These are phyloP conservation scores for Yamadazyma blattariae DNA, from an alignment of 1,139 yeast species.

Conservation along the genomic window DNA sequence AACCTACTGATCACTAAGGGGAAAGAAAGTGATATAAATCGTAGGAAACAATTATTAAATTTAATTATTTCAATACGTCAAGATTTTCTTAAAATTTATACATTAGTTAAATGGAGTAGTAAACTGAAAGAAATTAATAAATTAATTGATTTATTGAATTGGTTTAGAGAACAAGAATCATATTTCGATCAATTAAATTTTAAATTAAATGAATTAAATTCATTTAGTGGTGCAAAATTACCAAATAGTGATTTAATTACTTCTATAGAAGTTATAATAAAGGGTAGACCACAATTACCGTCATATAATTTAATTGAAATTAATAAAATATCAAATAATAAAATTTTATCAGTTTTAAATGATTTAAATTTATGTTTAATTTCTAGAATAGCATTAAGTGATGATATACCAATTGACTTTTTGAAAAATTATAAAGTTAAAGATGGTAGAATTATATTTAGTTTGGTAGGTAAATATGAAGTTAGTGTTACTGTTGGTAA, in stretches of 20 bases:
- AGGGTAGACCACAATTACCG: slow-evolving; percentile 76
- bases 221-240: slow-evolving; percentile 77
- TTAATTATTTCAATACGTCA: slow-evolving; percentile 70
- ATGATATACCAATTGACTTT: slow-evolving; percentile 62
- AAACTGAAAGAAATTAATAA: slow-evolving; percentile 67
- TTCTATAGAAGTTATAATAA: slow-evolving; percentile 76
- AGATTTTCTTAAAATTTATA: slow-evolving; percentile 79
- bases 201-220: slow-evolving; percentile 57
- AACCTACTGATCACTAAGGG: slow-evolving; percentile 43
- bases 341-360: slow-evolving; percentile 59
- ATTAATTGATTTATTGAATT: slow-evolving; percentile 80
- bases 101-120: slow-evolving; percentile 83
- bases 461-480: slow-evolving; percentile 58
- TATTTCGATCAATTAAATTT: slow-evolving; percentile 57
- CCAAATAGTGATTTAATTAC: slow-evolving; percentile 89
- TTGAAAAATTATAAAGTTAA: slow-evolving; percentile 55
- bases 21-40: slow-evolving; percentile 51
- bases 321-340: slow-evolving; percentile 51
- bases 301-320: slow-evolving; percentile 57
- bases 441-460: slow-evolving; percentile 75
- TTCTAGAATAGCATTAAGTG: slow-evolving; percentile 67
- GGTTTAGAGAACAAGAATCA: slow-evolving; percentile 76
- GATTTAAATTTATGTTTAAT: slow-evolving; percentile 74
- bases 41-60: slow-evolving; percentile 68
- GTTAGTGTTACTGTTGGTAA: slow-evolving; percentile 21